Base-by-base conservation (phyloP, 2,329 filamentous ascomycete species). In the Dryadomyces quercus-mongolicae region DNA sequence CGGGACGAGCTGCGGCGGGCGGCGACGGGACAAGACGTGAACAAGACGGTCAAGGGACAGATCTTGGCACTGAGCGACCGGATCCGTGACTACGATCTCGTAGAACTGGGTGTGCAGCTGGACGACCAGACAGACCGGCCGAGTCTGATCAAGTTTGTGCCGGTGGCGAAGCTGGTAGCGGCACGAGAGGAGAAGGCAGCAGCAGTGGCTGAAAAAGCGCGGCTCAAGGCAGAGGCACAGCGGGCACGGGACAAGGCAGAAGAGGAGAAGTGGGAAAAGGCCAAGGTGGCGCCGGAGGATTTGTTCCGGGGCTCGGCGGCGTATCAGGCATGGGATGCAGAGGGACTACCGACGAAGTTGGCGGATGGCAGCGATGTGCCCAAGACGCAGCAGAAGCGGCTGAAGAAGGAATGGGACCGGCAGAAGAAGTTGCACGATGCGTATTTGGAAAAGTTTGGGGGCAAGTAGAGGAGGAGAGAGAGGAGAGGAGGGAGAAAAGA, bases 321-420 rank as follows among this genome's bases (percentile, higher is more conserved):
- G 62, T 86, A 74, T 61, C 76, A 69, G 57, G 81, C 73, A 15
- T 88, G 84, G 82, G 82, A 87, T 61, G 76, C 74, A 1, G 78
- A 84, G 46, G 84, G 84, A 0, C 56, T 87, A 51, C 84, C 84
- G 15, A 77, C 72, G 0, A 77, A 74, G 62, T 80, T 85, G 61
- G 74, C 72, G 25, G 74, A 78, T 22, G 84, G 84, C 1, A 76
- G 76, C 58, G 81, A 84, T 60, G 67, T 88, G n/a, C 74, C 80
- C 10, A 86, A 87, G 70, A 80, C 74, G 54, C 74, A 73, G 61
- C 65, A 64, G 40, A 88, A 87, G 74, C 85, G 82, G 71, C 64
- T 88, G 58, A 76, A 69, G 65, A 88, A 88, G 70, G 80, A 83
- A 56, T 87, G 82, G 83, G 81, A 85, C 63, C 77, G 71, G 61